A percentile compares a stretch with the other conserved stretches of the same genome.
Conservation (phyloP, 352 stramenopile genomes). For the Phytophthora agathidicida region DNA sequence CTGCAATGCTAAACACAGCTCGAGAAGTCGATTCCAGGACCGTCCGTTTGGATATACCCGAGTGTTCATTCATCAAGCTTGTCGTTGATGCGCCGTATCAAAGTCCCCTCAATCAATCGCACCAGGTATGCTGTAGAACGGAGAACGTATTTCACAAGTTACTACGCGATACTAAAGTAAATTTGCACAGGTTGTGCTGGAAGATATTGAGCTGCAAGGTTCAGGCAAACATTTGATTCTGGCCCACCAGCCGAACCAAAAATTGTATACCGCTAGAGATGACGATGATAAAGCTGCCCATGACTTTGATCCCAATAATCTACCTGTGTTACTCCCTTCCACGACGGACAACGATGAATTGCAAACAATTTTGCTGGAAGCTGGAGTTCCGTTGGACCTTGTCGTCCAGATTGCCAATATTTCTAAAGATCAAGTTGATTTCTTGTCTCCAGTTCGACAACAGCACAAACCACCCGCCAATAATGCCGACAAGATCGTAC, state of each 20-base stretch:
- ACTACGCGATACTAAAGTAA: too few relatives aligned
- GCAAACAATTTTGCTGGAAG: constrained; percentile 36
- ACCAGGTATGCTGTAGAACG: constrained; percentile 26
- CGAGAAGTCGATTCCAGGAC: constrained; percentile 7
- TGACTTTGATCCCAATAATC: neutral
- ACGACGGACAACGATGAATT: constrained; percentile 22
- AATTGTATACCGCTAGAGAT: neutral
- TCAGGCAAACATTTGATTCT: neutral
- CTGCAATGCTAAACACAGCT: neutral
- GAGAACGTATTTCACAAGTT: too few relatives aligned
- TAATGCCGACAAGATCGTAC: neutral
- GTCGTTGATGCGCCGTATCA: constrained; percentile 21
- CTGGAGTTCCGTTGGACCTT: constrained; percentile 42
- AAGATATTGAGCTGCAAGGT: constrained; percentile 39
- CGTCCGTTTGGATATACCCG: constrained; percentile 13
- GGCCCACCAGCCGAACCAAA: neutral
- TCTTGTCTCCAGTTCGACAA: neutral
- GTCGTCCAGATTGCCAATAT: constrained; percentile 28
- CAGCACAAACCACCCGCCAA: neutral
- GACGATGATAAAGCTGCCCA: neutral
- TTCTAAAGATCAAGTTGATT: neutral
- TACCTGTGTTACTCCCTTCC: neutral
- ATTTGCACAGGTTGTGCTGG: constrained; percentile 26
- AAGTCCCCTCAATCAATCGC: constrained; percentile 3
- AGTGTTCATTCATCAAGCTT: constrained; percentile 44